Conservation (phyloP, 495 filamentous ascomycete species). For the Hypoxylon crocopeplum region DNA sequence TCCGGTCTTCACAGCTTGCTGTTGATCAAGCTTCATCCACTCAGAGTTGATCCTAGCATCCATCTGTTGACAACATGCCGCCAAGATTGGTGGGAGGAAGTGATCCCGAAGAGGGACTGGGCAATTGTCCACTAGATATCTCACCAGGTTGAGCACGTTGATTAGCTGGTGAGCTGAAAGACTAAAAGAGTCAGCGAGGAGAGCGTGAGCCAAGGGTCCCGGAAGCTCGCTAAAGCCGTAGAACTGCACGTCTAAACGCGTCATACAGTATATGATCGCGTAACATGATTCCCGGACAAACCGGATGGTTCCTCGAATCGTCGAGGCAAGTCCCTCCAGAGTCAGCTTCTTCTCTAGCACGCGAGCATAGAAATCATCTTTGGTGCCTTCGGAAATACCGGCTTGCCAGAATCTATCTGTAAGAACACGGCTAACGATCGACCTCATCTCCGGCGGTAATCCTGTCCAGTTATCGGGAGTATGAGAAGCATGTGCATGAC, state of each 20-base stretch:
- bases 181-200: slow-evolving; percentile 82
- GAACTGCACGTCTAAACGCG: slow-evolving; percentile 82
- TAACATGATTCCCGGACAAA: slow-evolving; percentile 93
- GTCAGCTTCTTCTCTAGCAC: slow-evolving; percentile 87
- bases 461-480: slow-evolving; percentile 83
- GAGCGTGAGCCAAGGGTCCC: slow-evolving; percentile 78
- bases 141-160: slow-evolving; percentile 82
- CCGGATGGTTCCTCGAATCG: slow-evolving; percentile 84
- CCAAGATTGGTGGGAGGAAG: slow-evolving; percentile 86
- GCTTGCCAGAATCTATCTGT: slow-evolving; percentile 99
- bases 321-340: slow-evolving; percentile 92
- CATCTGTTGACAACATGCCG: slow-evolving; percentile 82
- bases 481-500: slow-evolving; percentile 92
- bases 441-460: slow-evolving; percentile 77
- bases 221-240: slow-evolving; percentile 88
- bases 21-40: slow-evolving; percentile 76
- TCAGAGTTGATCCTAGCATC: slow-evolving; percentile 85
- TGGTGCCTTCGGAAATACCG: slow-evolving; percentile 91
- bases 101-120: slow-evolving; percentile 75
- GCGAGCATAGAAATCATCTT: slow-evolving; percentile 93
- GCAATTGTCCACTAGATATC: slow-evolving; percentile 89
- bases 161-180: slow-evolving; percentile 94
- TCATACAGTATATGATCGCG: slow-evolving; percentile 92
- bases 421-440: slow-evolving; percentile 79
- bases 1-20: slow-evolving; percentile 59